Base-by-base conservation (phyloP, 2,329 filamentous ascomycete species). In the Calonectria leucothoes region DNA sequence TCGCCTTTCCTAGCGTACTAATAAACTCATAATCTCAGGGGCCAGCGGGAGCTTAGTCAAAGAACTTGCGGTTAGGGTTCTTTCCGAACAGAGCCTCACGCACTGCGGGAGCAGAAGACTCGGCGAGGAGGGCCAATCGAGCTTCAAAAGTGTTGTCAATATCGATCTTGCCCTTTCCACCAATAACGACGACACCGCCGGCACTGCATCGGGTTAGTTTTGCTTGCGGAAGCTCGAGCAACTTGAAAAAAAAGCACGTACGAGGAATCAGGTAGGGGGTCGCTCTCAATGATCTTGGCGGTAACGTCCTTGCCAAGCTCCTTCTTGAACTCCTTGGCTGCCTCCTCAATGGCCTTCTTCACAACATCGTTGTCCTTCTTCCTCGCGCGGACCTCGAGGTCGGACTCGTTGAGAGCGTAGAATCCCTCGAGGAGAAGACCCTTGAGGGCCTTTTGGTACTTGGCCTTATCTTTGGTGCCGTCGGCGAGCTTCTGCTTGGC, bases 81-180 rank as follows among this genome's bases (percentile, higher is more conserved):
- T 95, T 93, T 74, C 97, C 97, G 82, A 99, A 99, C 73, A 99
- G 89, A 20, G 94, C 94, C 84, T 94, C 91, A 82, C 97, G 91
- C 81, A 99, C 93, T 55, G 92, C 92, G 17, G 97, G 97, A 72
- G 98, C 91, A 66, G 95, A 94, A 78, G 94, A 94, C 71, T 93
- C 93, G 86, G 98, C 94, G 77, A 98, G 91, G 74, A 98, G 89
- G 82, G 91, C 91, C 85, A 99, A 89, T 78, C 97, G 93, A 83
- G 98, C 94, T 84, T 98, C 97, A 79, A 98, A 94, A 69, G 97
- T 98, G 89, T 99, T 98, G 91, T 98, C 96, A 85, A 99, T 96
- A 82, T 98, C 95, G 84, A 99, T 98, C 90, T 96, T 98, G 84
- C 97, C 97, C 77, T 89, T 90, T 78, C 94, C 93, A 77, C 96